phyloP scores from a whole-genome alignment of 148 eudicot species.

The Euryodendron excelsum region DNA sequence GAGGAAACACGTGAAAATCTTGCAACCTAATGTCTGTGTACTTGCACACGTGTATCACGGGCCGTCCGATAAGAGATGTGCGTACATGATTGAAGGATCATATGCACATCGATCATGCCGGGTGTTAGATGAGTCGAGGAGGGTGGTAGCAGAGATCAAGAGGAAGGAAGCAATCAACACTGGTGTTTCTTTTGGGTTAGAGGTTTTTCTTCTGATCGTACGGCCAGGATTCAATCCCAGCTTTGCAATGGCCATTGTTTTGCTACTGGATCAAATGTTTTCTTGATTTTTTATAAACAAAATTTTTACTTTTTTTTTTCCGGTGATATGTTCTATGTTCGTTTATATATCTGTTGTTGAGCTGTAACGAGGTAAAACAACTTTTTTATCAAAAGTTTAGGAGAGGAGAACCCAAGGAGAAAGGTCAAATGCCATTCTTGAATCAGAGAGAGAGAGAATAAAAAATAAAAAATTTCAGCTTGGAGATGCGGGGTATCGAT shows the following conservation, averaged over 20 bases:
- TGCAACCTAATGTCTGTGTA: constrained; percentile 30
- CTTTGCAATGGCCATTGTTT: constrained; percentile 74
- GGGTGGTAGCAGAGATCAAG: constrained; percentile 67
- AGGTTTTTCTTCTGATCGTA: constrained; percentile 66
- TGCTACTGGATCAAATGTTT: constrained; percentile 79
- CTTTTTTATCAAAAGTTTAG: no score
- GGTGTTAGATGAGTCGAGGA: constrained; percentile 50
- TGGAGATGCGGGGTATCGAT: constrained; percentile 99
- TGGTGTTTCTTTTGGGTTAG: constrained; percentile 63
- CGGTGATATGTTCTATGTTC: neutral
- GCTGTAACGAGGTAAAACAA: no score
- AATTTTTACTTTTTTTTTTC: neutral
- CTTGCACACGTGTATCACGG: constrained; percentile 48
- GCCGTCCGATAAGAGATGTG: constrained; percentile 26
- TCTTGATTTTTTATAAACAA: constrained; percentile 9
- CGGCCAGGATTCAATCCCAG: constrained; percentile 52
- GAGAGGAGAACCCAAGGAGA: no score
- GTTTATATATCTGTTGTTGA: no score
- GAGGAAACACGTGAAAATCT: constrained; percentile 35
- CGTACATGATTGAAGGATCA: constrained; percentile 64
- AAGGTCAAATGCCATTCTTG: no score
- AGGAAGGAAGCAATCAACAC: constrained; percentile 54
- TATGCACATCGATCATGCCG: constrained; percentile 52
- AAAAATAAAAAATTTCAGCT: no score
- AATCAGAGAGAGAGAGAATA: no score